Evolutionary conservation across 2,329 filamentous ascomycete genomes (phyloP).

Genomic region (Chrysosporium queenslandicum): DNA sequence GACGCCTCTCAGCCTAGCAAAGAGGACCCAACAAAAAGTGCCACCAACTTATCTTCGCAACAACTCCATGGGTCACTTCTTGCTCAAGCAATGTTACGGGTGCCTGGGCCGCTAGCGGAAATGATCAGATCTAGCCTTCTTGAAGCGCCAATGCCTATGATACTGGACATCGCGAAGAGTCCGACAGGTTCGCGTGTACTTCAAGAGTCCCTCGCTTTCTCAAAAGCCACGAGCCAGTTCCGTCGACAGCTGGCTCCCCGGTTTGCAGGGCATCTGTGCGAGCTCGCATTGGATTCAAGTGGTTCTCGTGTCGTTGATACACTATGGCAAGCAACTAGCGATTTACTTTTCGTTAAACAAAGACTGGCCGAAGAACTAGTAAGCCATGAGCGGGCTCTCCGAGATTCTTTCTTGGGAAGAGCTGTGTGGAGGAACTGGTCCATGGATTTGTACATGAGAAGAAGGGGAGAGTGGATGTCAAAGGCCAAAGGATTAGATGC

Average conservation of each 20-base stretch:
- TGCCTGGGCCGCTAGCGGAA: slow-evolving; percentile 57
- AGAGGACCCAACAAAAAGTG: slow-evolving; percentile 25
- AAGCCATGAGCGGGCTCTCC: slow-evolving; percentile 48
- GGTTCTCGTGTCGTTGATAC: slow-evolving; percentile 60
- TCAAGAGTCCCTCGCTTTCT: slow-evolving; percentile 51
- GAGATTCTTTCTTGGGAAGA: slow-evolving; percentile 56
- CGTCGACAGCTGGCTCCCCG: slow-evolving; percentile 54
- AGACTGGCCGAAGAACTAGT: slow-evolving; percentile 55
- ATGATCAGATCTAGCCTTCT: slow-evolving; percentile 65
- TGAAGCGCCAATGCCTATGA: slow-evolving; percentile 45
- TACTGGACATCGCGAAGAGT: slow-evolving; percentile 57
- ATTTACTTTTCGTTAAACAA: slow-evolving; percentile 58
- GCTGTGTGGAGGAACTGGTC: slow-evolving; percentile 66
- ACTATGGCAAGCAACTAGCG: slow-evolving; percentile 54
- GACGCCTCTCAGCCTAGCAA: slow-evolving; percentile 39
- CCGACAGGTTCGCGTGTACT: slow-evolving; percentile 51
- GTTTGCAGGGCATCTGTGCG: slow-evolving; percentile 52
- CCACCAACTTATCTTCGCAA: slow-evolving; percentile 33
- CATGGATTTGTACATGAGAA: slow-evolving; percentile 60
- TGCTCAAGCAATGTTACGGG: slow-evolving; percentile 65
- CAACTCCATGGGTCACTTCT: slow-evolving; percentile 76
- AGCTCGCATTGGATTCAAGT: slow-evolving; percentile 50
- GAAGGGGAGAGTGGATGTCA: slow-evolving; percentile 53
- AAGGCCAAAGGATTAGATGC: slow-evolving; percentile 45
- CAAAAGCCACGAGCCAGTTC: slow-evolving; percentile 45